A percentile compares a stretch with the other conserved stretches of the same genome.
These are phyloP conservation scores for Begonia peltatifolia DNA, from an alignment of 306 rosid genomes.

Conservation along the genomic window DNA sequence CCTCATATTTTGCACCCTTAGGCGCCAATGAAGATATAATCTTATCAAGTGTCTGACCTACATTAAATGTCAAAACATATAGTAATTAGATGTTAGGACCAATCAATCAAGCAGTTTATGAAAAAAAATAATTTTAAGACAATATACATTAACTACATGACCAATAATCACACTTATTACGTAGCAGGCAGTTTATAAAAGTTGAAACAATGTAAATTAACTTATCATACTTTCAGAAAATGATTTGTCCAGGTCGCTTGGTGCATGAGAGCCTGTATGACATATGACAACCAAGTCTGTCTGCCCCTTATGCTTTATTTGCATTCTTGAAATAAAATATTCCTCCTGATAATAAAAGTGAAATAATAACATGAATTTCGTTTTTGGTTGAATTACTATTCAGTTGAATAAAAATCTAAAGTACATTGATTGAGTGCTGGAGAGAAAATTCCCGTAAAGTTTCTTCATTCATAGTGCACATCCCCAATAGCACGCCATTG, in stretches of 20 bases:
- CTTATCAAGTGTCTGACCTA: constrained; percentile 50
- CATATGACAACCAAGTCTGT: constrained; percentile 70
- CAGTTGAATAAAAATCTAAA: constrained; percentile 10
- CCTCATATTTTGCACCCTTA: constrained; percentile 71
- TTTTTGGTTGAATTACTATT: too few species aligned
- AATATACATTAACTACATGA: too few species aligned
- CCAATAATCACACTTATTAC: too few species aligned
- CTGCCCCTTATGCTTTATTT: constrained; percentile 33
- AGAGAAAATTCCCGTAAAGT: constrained; percentile 23
- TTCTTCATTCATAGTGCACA: constrained; percentile 45
- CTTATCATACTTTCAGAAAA: constrained; percentile 53
- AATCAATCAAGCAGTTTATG: too few species aligned
- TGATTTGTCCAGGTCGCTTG: constrained; percentile 21
- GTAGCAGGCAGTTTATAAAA: too few species aligned
- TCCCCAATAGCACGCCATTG: constrained; percentile 39
- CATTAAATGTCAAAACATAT: neutral
- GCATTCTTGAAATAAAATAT: constrained; percentile 51
- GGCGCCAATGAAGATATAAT: constrained; percentile 55
- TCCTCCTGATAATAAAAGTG: constrained; percentile 24
- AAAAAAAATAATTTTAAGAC: too few species aligned
- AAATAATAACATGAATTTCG: neutral
- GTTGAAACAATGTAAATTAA: too few species aligned
- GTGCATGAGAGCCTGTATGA: constrained; percentile 32
- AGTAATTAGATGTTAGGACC: too few species aligned
- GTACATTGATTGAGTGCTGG: constrained; percentile 60